Percentiles rank a stretch among this genome's conserved stretches.
Evolutionary conservation across 345 rosid genomes (phyloP).

Genomic region (Noccaea caerulescens): DNA sequence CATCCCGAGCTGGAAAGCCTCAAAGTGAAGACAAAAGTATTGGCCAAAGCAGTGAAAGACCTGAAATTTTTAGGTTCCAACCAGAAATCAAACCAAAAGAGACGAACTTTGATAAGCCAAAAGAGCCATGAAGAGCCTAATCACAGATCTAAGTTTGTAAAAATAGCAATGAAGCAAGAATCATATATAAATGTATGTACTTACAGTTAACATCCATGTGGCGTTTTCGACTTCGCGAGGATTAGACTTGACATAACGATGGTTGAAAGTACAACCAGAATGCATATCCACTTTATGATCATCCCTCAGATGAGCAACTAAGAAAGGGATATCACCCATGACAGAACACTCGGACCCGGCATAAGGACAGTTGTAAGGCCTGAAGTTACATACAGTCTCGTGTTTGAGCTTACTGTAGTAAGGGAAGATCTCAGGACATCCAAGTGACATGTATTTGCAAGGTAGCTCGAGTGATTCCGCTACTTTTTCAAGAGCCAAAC

Average conservation of each 20-base stretch:
- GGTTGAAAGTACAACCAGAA: constrained; percentile 94
- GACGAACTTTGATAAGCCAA: constrained; percentile 7
- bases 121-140: constrained; percentile 1
- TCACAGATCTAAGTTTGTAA: constrained; percentile 2
- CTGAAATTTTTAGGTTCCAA: constrained; percentile 36
- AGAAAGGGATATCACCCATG: constrained; percentile 80
- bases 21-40: constrained; percentile 96
- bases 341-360: constrained; percentile 93
- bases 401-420: constrained; percentile 95
- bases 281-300: constrained; percentile 99
- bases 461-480: constrained; percentile 94
- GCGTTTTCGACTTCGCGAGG: constrained; percentile 99
- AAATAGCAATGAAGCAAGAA: constrained; percentile 5
- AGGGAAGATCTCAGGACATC: constrained; percentile 93
- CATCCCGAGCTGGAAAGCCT: constrained; percentile 95
- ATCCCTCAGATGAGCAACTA: constrained; percentile 88
- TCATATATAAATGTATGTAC: constrained; percentile 30
- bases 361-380: constrained; percentile 91
- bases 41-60: constrained; percentile 94
- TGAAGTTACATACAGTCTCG: constrained; percentile 81
- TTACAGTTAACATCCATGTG: constrained; percentile 96
- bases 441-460: constrained; percentile 76
- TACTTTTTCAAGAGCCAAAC: constrained; percentile 90
- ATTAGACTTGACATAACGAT: constrained; percentile 96
- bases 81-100: constrained; percentile 30